These are phyloP conservation scores for Candida dubliniensis DNA, from an alignment of 1,139 yeast species.

Conservation along the genomic window DNA sequence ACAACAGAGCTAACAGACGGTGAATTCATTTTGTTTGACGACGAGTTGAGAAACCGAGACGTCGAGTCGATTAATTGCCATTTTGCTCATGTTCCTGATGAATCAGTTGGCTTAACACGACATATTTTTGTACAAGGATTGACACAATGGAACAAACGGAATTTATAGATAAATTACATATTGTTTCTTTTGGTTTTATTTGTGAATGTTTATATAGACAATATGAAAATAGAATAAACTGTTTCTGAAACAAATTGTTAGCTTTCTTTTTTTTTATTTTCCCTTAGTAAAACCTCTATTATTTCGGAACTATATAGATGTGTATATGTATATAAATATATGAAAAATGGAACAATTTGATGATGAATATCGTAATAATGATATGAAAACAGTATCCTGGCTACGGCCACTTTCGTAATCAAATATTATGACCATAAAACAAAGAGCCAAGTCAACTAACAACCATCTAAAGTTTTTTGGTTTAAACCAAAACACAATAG, in stretches of 20 bases:
- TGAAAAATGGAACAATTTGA: too few species aligned
- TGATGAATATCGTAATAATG: too few species aligned
- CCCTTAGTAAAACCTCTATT: too few species aligned
- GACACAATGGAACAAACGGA: constrained; percentile 30
- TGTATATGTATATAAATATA: background rate
- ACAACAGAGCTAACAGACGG: constrained; percentile 43
- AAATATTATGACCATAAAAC: too few species aligned
- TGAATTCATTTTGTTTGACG: constrained; percentile 66
- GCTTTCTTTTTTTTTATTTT: background rate
- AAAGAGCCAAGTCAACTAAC: too few species aligned
- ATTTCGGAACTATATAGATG: background rate
- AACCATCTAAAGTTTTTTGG: background rate
- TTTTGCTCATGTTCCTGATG: constrained; percentile 52
- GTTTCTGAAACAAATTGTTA: background rate
- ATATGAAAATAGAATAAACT: background rate
- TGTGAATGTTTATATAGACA: background rate
- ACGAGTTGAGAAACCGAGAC: constrained; percentile 65
- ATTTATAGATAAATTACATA: constrained; percentile 4
- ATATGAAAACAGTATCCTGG: too few species aligned
- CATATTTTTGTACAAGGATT: constrained; percentile 46
- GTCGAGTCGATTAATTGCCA: constrained; percentile 62
- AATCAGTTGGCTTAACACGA: constrained; percentile 51
- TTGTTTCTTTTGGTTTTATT: too few species aligned
- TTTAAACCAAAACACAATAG: background rate
- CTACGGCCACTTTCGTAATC: too few species aligned